Base-by-base conservation (phyloP, 2,329 filamentous ascomycete genomes). In the Trichoderma sp. region DNA sequence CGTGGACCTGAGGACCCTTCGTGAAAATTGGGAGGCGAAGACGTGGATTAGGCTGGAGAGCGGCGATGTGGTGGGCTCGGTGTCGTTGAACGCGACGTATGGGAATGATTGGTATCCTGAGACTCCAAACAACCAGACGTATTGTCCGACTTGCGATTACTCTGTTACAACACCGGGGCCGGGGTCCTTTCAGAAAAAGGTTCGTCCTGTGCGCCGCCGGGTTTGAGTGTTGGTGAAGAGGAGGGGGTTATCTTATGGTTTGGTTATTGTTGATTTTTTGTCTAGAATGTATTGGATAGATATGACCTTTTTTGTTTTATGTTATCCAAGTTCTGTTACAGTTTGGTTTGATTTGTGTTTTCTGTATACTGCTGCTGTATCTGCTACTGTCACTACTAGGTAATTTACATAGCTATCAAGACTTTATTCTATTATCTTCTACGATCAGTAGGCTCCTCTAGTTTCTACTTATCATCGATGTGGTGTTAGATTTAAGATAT, bases 11-110 rank as follows among this genome's bases (percentile, higher is more conserved):
- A 80, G 83, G 1, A 81, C 81, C 27, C 79, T 90, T 18, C 53
- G 75, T 41, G 14, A 38, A 1, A 79, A 79, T 6, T 78, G 83
- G 24, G 85, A 86, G 50, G 82, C 90, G 0, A 86, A 91, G 41
- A 92, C 90, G 0, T 93, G 90, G 87, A 89, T 92, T 50, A 85
- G 90, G 2, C 83, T 93, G 35, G 91, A 93, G 79, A 86, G 87
- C 63, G 89, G 89, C 0, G 84, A 82, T 1, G 80, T 88, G 0
- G 87, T 89, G 1, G 89, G 88, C 0, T 81, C 79, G 2, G 87
- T 93, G 4, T 85, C 83, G 4, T 81, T 93, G 67, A 93, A 93
- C 78, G 81, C 85, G 2, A 93, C 91, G 0, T 93, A 89, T 77
- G 90, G 91, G 1, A 77, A 80, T 4, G 91, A 93, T 80, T 75